Evolutionary conservation across 768 basidiomycete genomes (phyloP).

Genomic region (Suillus plorans): DNA sequence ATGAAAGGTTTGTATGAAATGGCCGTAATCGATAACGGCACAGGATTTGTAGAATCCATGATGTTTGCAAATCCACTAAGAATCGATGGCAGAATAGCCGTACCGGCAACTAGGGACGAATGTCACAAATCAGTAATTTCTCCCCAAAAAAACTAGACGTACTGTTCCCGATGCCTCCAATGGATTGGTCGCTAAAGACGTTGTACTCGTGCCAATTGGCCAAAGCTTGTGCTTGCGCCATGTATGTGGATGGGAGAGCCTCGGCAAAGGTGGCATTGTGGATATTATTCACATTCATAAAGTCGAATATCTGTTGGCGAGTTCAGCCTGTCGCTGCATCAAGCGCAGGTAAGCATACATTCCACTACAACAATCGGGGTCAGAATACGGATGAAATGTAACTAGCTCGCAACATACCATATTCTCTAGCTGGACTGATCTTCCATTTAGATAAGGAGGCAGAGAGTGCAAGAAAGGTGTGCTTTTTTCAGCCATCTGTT

Average conservation of each 20-base stretch:
- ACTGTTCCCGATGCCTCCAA: conserved; percentile 69
- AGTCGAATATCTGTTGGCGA: conserved; percentile 57
- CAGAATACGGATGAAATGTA: conserved; percentile 6
- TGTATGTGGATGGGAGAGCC: conserved; percentile 45
- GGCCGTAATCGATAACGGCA: conserved; percentile 59
- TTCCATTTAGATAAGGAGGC: conserved; percentile 51
- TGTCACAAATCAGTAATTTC: background rate
- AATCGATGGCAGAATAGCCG: conserved; percentile 61
- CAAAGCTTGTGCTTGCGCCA: conserved; percentile 56
- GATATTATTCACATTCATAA: conserved; percentile 69
- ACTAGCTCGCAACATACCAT: conserved; percentile 42
- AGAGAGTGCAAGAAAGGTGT: conserved; percentile 50
- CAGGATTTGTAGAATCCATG: conserved; percentile 45
- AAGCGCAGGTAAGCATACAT: conserved; percentile 31
- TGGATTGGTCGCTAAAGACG: conserved; percentile 55
- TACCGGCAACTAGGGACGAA: conserved; percentile 55
- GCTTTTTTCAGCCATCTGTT: conserved; percentile 42
- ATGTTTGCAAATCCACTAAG: conserved; percentile 53
- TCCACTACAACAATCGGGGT: conserved; percentile 36
- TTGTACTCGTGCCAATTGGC: conserved; percentile 76
- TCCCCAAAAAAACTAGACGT: conserved; percentile 9
- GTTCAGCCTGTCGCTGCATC: background rate
- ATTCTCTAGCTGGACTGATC: conserved; percentile 52
- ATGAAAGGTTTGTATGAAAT: conserved; percentile 79
- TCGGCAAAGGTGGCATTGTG: conserved; percentile 58